Evolutionary conservation across 1,139 yeast species (phyloP), one percentile per base, ranked within the genome.

Genomic region (Yamadazyma triangularis): DNA sequence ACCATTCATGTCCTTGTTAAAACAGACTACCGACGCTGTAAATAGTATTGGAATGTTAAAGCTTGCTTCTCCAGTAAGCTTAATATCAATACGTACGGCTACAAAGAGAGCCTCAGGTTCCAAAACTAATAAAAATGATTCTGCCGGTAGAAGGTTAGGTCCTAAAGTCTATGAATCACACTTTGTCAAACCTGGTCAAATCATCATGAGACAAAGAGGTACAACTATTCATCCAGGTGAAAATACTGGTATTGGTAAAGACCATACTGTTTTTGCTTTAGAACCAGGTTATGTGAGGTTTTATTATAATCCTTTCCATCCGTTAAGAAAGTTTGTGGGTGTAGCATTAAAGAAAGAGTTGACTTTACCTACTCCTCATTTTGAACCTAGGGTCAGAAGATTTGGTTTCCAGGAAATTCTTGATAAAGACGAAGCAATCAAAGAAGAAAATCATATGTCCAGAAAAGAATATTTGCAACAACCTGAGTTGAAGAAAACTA

Each of bases 151-250:
- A 60, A 71, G 97, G 53, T 66, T 91, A 33, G 99, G 99, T 20
- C 85, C 94, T 23, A 91, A 91, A 61, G 84, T 73, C 31, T 75
- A 82, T 41, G 96, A 89, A 47, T 82, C 84, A 27, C 72, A 77
- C 50, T 60, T 56, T 33, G 83, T 51, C 47, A 70, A 73, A 32
- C 78, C 86, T 0, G 97, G 97, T n/a, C 85, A 88, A 51, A 89
- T 91, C 45, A 71, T 91, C 27, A 78, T 86, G 79, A 78, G 97
- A 58, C 99, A 91, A 54, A 75, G 97, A 55, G 99, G 99, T 50
- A 88, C 98, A n/a, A 81, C 77, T 48, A 84, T 89, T 54, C 94
- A 79, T 50, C 97, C 98, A 0, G 99, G 99, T 26, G 95, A 85
- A 44, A 89, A 91, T 47, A 81, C 78, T 20, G 86, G 84, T 13